These are phyloP conservation scores for Metschnikowia continentalis DNA, from an alignment of 805 yeast species.

Conservation along the genomic window DNA sequence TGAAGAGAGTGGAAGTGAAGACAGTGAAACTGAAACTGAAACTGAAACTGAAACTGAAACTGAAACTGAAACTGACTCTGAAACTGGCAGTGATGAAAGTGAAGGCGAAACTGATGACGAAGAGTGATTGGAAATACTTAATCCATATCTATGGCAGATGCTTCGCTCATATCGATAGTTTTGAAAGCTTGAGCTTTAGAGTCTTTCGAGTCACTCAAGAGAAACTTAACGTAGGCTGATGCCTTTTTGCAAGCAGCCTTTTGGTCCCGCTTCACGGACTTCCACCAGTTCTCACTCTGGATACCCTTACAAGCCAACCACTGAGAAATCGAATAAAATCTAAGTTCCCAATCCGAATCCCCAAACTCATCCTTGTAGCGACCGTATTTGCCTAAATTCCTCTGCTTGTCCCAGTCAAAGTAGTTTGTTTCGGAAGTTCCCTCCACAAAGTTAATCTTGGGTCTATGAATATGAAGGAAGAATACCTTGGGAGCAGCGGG, in stretches of 20 bases:
- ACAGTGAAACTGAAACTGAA: neutral
- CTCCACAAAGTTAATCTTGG: constrained; percentile 16
- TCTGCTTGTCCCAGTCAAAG: constrained; percentile 15
- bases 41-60: neutral
- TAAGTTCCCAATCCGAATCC: constrained; percentile 23
- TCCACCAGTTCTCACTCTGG: constrained; percentile 20
- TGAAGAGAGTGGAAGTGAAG: constrained; percentile 5
- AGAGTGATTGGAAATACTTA: neutral
- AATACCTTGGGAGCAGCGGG: constrained; percentile 13
- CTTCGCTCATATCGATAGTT: constrained; percentile 4
- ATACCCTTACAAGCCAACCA: constrained; percentile 25
- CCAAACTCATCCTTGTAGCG: constrained; percentile 17
- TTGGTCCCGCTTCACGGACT: constrained; percentile 13
- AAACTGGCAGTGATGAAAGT: neutral
- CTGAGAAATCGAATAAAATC: constrained; percentile 20
- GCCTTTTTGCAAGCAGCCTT: constrained; percentile 21
- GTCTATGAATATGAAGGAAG: constrained; percentile 23
- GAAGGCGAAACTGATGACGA: constrained; percentile 2
- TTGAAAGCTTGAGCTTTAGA: constrained; percentile 4
- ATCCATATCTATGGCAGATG: neutral
- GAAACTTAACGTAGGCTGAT: constrained; percentile 21
- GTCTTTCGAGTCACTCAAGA: constrained; percentile 18
- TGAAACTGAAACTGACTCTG: neutral
- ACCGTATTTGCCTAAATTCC: constrained; percentile 20
- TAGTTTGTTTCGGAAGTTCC: constrained; percentile 5